phyloP scores from a whole-genome alignment of 495 filamentous ascomycete genomes.

The Trypethelium eluteriae region DNA sequence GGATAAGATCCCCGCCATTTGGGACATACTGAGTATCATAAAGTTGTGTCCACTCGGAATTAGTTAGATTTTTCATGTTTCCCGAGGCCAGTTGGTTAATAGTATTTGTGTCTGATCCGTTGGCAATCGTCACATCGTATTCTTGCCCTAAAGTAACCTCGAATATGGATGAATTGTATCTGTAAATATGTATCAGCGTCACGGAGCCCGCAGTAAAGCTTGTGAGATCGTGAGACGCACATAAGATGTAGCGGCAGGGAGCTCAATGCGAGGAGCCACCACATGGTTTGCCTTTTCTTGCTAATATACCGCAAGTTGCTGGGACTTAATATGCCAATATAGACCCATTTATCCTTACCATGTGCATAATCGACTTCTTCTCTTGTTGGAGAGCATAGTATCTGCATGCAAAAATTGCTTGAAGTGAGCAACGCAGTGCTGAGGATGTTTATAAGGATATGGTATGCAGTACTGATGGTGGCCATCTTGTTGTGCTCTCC shows the following conservation, averaged over 20 bases:
- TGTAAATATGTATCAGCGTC: neutral
- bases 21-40: neutral
- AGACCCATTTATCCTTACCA: conserved; percentile 14
- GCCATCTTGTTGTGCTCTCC: neutral
- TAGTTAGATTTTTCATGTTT: neutral
- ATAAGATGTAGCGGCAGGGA: conserved; percentile 12
- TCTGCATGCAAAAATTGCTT: conserved; percentile 17
- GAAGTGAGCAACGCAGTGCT: conserved; percentile 16
- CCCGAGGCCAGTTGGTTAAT: neutral
- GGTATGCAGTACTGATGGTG: neutral
- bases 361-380: conserved; percentile 20
- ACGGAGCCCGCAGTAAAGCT: neutral
- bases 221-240: neutral
- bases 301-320: conserved; percentile 15
- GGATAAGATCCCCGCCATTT: neutral
- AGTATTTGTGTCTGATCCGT: neutral
- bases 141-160: neutral
- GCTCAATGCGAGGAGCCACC: conserved; percentile 2
- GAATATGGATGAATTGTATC: conserved; percentile 6
- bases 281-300: neutral
- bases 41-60: neutral
- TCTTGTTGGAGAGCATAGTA: conserved; percentile 20
- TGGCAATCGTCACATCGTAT: neutral
- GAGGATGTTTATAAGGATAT: conserved; percentile 21
- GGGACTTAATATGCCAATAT: conserved; percentile 19